Base-by-base conservation (phyloP, 306 rosid genomes). In the Citrullus mucosospermus region DNA sequence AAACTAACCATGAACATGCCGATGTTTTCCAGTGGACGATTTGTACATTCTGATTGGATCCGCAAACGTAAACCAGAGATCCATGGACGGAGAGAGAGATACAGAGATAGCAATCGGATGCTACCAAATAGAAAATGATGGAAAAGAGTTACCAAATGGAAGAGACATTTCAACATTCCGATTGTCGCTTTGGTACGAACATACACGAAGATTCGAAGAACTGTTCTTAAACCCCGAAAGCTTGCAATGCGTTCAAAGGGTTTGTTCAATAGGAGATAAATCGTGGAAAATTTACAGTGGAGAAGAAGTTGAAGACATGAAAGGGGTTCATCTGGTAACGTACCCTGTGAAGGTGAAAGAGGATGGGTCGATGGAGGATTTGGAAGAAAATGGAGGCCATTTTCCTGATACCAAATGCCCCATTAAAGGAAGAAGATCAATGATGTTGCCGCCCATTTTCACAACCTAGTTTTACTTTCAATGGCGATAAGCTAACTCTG, bases 51-150 rank as follows among this genome's bases (percentile, higher is more conserved):
- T 95, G 75, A 91, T 95, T 79, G 98, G 98, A 85, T 95, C 98
- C 7, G 97, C 98, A 16, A 95, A 95, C 81, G 91, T 95, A 82
- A 95, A 95, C 89, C 98, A 92, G 48, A 81, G 98, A 78, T 95
- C 98, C 22, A 92, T 95, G 98, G 98, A 92, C 20, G 98, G 98
- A 16, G 78, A 84, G 77, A 82, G 98, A 65, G 98, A 95, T 87
- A 91, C 97, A 0, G 97, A 95, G 80, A 95, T 95, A 12, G 98
- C 96, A 10, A 89, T 95, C 59, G 97, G 98, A 46, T 90, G 93
- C 81, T 88, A 91, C 81, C 96, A 92, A 57, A 43, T 77, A 16
- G 71, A 70, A 71, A 85, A 79, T 4, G 79, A 59, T 4, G 79
- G 54, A 48, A 61, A 80, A 50, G 82, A 59, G 22, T 50, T 34